Percentiles rank a stretch among this genome's conserved stretches.
Evolutionary conservation across 2,329 filamentous ascomycete genomes (phyloP).

Genomic region (Trichoderma sp.): DNA sequence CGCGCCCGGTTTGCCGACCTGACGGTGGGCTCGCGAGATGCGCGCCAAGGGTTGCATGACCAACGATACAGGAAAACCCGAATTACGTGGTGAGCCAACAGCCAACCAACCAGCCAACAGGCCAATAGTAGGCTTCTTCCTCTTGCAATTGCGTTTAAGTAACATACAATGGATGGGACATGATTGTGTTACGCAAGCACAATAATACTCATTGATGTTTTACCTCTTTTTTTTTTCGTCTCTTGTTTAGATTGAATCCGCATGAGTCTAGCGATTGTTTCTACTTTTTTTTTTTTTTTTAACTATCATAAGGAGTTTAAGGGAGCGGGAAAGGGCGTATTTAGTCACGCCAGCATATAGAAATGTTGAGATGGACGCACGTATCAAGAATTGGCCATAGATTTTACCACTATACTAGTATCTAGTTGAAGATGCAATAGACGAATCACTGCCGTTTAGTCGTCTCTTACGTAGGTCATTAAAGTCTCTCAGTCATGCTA

Average conservation of each 20-base stretch:
- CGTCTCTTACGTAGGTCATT: background rate
- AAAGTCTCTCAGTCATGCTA: no score
- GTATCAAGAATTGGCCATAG: background rate
- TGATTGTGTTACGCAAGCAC: background rate
- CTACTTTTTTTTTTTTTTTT: background rate
- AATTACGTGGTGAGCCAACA: conserved; percentile 51
- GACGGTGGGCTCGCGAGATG: conserved; percentile 57
- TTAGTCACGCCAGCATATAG: background rate
- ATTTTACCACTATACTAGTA: background rate
- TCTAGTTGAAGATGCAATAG: background rate
- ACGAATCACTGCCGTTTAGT: background rate
- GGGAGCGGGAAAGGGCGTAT: background rate
- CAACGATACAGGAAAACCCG: conserved; percentile 51
- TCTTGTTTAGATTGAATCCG: background rate
- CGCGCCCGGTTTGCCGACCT: conserved; percentile 54
- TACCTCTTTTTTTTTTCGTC: background rate
- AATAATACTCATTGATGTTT: background rate
- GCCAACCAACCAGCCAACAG: background rate
- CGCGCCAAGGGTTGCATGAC: conserved; percentile 53
- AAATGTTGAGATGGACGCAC: background rate
- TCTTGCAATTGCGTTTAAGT: background rate
- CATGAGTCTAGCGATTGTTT: background rate
- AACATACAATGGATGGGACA: background rate
- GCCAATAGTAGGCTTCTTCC: background rate
- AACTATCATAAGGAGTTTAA: background rate